Conservation (phyloP, 2,329 filamentous ascomycete genomes). For the Fusarium hostae region DNA sequence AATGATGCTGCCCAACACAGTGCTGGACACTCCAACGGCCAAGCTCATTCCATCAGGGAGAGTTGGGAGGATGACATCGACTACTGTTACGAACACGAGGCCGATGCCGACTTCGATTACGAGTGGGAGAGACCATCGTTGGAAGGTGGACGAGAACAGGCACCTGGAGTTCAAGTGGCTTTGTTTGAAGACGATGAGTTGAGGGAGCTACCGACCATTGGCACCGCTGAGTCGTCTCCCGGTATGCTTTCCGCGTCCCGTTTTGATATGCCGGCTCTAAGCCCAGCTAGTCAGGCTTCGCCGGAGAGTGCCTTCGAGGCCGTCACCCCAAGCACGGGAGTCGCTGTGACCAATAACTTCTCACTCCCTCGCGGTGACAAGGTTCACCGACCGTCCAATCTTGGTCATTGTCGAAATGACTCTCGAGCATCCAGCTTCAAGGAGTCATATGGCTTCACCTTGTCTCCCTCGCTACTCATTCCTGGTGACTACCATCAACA, state of each 20-base stretch:
- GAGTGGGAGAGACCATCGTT: conserved; percentile 70
- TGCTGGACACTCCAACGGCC: conserved; percentile 30
- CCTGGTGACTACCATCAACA: conserved; percentile 68
- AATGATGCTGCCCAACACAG: conserved; percentile 50
- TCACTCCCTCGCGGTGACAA: conserved; percentile 60
- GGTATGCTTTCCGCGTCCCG: conserved; percentile 44
- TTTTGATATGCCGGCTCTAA: conserved; percentile 60
- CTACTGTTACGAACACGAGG: conserved; percentile 76
- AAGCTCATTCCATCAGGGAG: conserved; percentile 51
- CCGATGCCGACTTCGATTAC: conserved; percentile 73
- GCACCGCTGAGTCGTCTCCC: conserved; percentile 40
- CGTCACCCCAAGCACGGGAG: conserved; percentile 54
- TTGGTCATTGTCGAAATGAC: conserved; percentile 52
- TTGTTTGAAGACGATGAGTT: conserved; percentile 41
- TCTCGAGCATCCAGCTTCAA: conserved; percentile 66
- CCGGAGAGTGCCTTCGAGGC: conserved; percentile 55
- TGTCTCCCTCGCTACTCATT: conserved; percentile 72
- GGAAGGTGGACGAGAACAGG: conserved; percentile 51
- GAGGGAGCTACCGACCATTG: conserved; percentile 30
- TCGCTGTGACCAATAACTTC: conserved; percentile 60
- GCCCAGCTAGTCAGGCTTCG: conserved; percentile 61
- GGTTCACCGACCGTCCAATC: conserved; percentile 40
- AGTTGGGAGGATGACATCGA: conserved; percentile 78
- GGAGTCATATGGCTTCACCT: conserved; percentile 67
- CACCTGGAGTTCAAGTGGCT: conserved; percentile 40